Evolutionary conservation across 306 rosid genomes (phyloP), one percentile per base, ranked within the genome.

Genomic region (Clitoria ternatea): DNA sequence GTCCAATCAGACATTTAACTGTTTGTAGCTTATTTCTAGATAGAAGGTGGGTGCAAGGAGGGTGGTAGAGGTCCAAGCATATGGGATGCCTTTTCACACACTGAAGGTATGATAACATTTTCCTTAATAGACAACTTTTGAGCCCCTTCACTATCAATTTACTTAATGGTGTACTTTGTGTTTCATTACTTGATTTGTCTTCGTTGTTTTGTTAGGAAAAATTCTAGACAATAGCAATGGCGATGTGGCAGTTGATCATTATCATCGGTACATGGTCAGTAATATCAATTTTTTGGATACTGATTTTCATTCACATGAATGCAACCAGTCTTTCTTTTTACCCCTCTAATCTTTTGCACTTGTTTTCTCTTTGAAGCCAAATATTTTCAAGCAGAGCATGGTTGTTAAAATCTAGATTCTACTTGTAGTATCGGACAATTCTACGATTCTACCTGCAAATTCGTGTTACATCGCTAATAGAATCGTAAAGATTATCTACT

Each of bases 221-320:
- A 81, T 90, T 57, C 6, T 85, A 53, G 97, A 93, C 70, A 77
- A 73, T 69, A 76, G 98, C 85, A 93, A 85, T 70, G 97, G 96
- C 4, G 96, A 93, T 70, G 86, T 80, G 52, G 96, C 98, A 48
- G 96, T 90, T 72, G 96, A 90, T 76, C 98, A 93, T 68, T 93
- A 88, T 81, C 94, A 93, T 75, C 87, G 82, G 40, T 93, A 85
- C 71, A 82, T 82, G 98, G 98, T 90, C 72, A 64, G 89, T 74
- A 44, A 22, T 67, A 81, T 44, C 20, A 26, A 26, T 36, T 19
- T 40, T 49, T 7, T 7, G 10, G 20, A 6, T 1, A 55, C 36
- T 48, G 48, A n/a, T 36, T 73, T 57, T 20, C 20, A 3, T 39
- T 24, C 40, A 48, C 36, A 7, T 45, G 65, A 27, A 47, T 53